phyloP scores from a whole-genome alignment of 352 stramenopile genomes.

The Phytophthora cactorum region DNA sequence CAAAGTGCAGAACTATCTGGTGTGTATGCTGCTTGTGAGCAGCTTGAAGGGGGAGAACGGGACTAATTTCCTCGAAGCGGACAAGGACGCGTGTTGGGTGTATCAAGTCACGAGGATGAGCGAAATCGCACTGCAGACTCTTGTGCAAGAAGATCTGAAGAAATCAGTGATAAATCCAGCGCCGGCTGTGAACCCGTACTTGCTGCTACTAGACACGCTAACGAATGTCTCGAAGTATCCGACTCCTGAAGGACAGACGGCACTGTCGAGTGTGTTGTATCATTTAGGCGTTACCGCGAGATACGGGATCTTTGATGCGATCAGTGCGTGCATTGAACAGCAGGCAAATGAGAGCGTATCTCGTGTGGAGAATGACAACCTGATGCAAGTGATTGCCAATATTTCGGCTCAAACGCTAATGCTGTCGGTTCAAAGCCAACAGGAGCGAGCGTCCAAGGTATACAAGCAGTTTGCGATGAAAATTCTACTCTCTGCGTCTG shows the following conservation, averaged over 20 bases:
- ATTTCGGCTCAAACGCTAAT: constrained; percentile 29
- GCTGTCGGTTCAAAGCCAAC: constrained; percentile 12
- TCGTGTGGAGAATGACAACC: constrained; percentile 28
- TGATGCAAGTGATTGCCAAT: constrained; percentile 39
- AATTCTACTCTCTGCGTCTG: constrained; percentile 33
- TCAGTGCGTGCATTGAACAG: constrained; percentile 37
- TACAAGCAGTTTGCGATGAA: constrained; percentile 35
- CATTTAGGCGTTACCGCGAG: constrained; percentile 29
- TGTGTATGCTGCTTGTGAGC: constrained; percentile 68
- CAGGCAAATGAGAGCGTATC: constrained; percentile 18
- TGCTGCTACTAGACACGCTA: constrained; percentile 59
- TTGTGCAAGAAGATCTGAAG: constrained; percentile 34
- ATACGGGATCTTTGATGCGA: constrained; percentile 43
- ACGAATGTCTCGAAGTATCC: constrained; percentile 40
- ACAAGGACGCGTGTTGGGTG: constrained; percentile 50
- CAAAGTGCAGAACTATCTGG: constrained; percentile 64
- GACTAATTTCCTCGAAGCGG: constrained; percentile 33
- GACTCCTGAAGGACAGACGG: constrained; percentile 20
- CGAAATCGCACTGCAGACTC: constrained; percentile 45
- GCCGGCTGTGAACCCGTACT: constrained; percentile 45
- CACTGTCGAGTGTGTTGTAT: constrained; percentile 31
- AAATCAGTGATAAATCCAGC: constrained; percentile 16
- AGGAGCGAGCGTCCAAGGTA: constrained; percentile 12
- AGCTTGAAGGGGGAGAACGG: constrained; percentile 38
- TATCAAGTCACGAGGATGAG: constrained; percentile 55